Conservation (phyloP, 164 flowering plant genomes). For the Liriodendron chinense region DNA sequence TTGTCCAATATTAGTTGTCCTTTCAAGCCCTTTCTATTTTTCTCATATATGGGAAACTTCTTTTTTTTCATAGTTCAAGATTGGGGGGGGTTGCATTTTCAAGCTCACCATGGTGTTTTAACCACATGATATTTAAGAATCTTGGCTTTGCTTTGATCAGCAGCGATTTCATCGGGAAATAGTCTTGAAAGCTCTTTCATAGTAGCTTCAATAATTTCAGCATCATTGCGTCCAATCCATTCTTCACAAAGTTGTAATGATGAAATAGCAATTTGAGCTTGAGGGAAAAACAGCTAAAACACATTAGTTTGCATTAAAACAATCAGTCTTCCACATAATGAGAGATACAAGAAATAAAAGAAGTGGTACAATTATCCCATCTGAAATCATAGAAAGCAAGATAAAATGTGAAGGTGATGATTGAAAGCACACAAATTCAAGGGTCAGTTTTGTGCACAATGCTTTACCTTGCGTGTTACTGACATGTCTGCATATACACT, state of each 20-base stretch:
- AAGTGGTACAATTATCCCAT: neutral
- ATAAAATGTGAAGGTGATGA: neutral
- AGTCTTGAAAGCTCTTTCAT: conserved; percentile 91
- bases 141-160: conserved; percentile 97
- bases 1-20: too few species aligned
- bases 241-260: conserved; percentile 37
- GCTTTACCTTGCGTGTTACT: conserved; percentile 83
- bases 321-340: neutral
- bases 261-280: neutral
- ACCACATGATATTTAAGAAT: conserved; percentile 90
- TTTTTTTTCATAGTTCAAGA: neutral
- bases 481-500: conserved; percentile 99
- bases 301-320: neutral
- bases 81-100: neutral
- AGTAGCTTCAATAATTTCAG: conserved; percentile 92
- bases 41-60: too few species aligned
- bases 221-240: conserved; percentile 86
- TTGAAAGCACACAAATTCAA: neutral
- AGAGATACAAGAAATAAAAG: neutral
- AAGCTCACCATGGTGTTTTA: conserved; percentile 86
- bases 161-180: conserved; percentile 91
- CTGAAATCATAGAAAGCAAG: neutral
- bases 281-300: neutral
- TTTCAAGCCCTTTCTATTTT: too few species aligned
- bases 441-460: neutral